phyloP scores from a whole-genome alignment of 352 stramenopile genomes.

The Phytophthora sp. region DNA sequence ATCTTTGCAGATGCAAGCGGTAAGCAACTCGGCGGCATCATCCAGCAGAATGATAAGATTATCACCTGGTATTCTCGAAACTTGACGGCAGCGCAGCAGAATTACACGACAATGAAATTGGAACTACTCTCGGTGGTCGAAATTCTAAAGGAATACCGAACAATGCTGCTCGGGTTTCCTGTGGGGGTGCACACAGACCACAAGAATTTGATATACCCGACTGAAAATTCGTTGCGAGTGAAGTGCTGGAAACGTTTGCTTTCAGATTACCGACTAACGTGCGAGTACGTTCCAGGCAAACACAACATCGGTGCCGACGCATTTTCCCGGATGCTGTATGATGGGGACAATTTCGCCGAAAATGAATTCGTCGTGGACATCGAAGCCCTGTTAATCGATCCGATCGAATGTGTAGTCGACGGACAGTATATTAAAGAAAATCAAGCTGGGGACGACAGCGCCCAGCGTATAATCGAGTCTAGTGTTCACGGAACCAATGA shows the following conservation, averaged over 20 bases:
- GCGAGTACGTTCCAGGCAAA: background rate
- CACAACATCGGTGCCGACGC: background rate
- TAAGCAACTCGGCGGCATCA: conserved; percentile 1
- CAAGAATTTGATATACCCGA: background rate
- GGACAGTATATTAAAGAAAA: background rate
- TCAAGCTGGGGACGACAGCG: background rate
- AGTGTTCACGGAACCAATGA: background rate
- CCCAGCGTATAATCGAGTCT: background rate
- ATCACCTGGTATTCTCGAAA: no score
- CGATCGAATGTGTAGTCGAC: background rate
- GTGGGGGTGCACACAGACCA: background rate
- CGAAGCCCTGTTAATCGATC: background rate
- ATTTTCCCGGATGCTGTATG: background rate
- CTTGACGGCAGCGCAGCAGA: background rate
- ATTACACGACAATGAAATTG: background rate
- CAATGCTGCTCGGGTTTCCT: background rate
- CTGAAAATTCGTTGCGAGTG: background rate
- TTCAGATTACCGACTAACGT: background rate
- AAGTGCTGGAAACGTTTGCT: background rate
- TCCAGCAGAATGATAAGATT: background rate
- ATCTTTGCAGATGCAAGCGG: background rate
- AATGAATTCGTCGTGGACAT: background rate
- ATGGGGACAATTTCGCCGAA: background rate
- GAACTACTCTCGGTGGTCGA: background rate
- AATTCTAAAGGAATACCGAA: background rate